Conservation (phyloP, 2,329 filamentous ascomycete species). For the Talaromyces atroroseus region DNA sequence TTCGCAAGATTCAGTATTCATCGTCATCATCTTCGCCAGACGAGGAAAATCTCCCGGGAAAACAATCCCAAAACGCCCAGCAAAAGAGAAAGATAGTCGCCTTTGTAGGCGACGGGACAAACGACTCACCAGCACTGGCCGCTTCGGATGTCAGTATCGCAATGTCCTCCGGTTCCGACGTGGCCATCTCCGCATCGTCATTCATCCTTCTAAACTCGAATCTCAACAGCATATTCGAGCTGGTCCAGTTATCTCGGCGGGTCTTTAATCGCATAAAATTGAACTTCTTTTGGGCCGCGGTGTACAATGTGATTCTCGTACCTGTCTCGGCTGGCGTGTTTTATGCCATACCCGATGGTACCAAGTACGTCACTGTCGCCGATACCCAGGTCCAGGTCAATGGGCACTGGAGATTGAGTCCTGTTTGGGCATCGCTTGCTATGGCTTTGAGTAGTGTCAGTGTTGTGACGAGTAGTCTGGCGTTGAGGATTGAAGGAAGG, state of each 20-base stretch:
- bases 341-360: slow-evolving; percentile 53
- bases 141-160: slow-evolving; percentile 79
- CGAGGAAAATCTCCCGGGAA: slow-evolving; percentile 47
- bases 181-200: slow-evolving; percentile 73
- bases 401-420: slow-evolving; percentile 43
- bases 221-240: slow-evolving; percentile 63
- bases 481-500: slow-evolving; percentile 52
- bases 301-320: slow-evolving; percentile 75
- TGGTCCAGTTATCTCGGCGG: slow-evolving; percentile 63
- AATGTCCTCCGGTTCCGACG: slow-evolving; percentile 73
- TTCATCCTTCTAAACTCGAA: slow-evolving; percentile 74
- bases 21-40: slow-evolving; percentile 33
- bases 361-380: slow-evolving; percentile 27
- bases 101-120: slow-evolving; percentile 84
- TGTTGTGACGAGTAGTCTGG: slow-evolving; percentile 76
- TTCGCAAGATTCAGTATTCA: slow-evolving; percentile 30
- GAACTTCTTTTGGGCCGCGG: slow-evolving; percentile 79
- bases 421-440: slow-evolving; percentile 75
- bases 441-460: slow-evolving; percentile 92
- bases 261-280: slow-evolving; percentile 75
- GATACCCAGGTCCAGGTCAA: slow-evolving; percentile 24
- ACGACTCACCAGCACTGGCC: slow-evolving; percentile 75
- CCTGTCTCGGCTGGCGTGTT: slow-evolving; percentile 77
- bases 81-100: slow-evolving; percentile 51
- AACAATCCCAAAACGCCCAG: not conserved